Evolutionary conservation across 495 filamentous ascomycete species (phyloP), one percentile per base, ranked within the genome.

Genomic region (Penicillium manginii): DNA sequence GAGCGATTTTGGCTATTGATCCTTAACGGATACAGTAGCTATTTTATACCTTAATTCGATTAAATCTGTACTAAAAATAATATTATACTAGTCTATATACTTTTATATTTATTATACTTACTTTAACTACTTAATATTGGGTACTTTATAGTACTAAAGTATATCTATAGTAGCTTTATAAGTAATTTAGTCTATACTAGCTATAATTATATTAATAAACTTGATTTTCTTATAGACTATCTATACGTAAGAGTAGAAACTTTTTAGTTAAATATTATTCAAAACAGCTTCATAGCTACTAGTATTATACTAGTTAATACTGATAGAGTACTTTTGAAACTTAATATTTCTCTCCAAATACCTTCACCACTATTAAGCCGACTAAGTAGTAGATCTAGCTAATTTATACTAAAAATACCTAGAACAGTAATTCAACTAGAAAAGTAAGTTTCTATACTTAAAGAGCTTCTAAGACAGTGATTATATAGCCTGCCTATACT

Each of bases 61-160:
- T n/a, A n/a, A n/a, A n/a, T n/a, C n/a, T n/a, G n/a, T n/a, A n/a
- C n/a, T n/a, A n/a, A n/a, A n/a, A n/a, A n/a, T n/a, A n/a, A n/a
- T n/a, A n/a, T n/a, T n/a, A n/a, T n/a, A n/a, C n/a, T n/a, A n/a
- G n/a, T n/a, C n/a, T n/a, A n/a, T n/a, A n/a, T n/a, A n/a, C n/a
- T n/a, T n/a, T n/a, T n/a, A n/a, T n/a, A n/a, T n/a, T n/a, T n/a
- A n/a, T 68, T 67, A 12, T 52, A 73, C 42, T 26, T 61, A 10
- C 55, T 70, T 17, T 66, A 73, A 50, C 70, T 66, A 14, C 62
- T 73, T 22, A 66, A 69, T 61, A 55, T 73, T 15, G 54, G 64
- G 14, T 52, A 49, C 51, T 67, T 71, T 59, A 22, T 48, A 7
- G 48, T 54, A 1, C 45, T 68, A 10, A 66, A 70, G 21, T 17